These are phyloP conservation scores for Raphanus hybrid DNA, from an alignment of 441 rosid genomes.

Conservation along the genomic window DNA sequence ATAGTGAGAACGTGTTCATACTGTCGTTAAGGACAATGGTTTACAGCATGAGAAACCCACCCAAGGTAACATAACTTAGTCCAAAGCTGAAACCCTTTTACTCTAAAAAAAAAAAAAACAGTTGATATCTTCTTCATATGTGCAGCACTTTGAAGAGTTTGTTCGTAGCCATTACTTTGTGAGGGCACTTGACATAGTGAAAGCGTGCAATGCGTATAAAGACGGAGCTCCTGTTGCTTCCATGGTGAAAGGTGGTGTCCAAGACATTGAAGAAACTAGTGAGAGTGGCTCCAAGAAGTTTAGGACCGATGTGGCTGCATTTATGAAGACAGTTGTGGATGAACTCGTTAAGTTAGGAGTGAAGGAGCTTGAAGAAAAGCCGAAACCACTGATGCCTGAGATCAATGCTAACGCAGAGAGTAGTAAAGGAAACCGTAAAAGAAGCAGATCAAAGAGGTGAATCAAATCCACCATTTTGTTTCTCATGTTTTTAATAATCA, in stretches of 20 bases:
- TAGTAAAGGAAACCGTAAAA: background rate
- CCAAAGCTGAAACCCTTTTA: background rate
- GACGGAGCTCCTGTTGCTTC: constrained; percentile 6
- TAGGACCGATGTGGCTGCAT: constrained; percentile 7
- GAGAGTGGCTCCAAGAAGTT: background rate
- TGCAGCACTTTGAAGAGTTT: constrained; percentile 12
- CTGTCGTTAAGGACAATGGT: constrained; percentile 6
- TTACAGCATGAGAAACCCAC: constrained; percentile 11
- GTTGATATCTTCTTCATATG: background rate
- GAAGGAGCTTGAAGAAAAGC: constrained; percentile 12
- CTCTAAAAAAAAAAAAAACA: background rate
- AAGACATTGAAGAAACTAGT: constrained; percentile 6
- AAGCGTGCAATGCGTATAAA: constrained; percentile 5
- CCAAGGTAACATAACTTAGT: background rate
- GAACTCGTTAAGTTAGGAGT: constrained; percentile 2
- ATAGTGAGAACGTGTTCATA: background rate
- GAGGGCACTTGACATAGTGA: constrained; percentile 11
- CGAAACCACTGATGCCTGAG: background rate
- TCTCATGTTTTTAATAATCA: background rate
- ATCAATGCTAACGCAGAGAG: constrained; percentile 3
- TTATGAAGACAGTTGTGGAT: constrained; percentile 11
- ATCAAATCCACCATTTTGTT: background rate
- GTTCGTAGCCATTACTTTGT: constrained; percentile 13
- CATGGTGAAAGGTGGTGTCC: constrained; percentile 4
- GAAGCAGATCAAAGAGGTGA: constrained; percentile 1